A percentile compares a stretch with the other conserved stretches of the same genome.
Conservation (phyloP, 1,139 yeast genomes). For the Tardiomyces depauwii region DNA sequence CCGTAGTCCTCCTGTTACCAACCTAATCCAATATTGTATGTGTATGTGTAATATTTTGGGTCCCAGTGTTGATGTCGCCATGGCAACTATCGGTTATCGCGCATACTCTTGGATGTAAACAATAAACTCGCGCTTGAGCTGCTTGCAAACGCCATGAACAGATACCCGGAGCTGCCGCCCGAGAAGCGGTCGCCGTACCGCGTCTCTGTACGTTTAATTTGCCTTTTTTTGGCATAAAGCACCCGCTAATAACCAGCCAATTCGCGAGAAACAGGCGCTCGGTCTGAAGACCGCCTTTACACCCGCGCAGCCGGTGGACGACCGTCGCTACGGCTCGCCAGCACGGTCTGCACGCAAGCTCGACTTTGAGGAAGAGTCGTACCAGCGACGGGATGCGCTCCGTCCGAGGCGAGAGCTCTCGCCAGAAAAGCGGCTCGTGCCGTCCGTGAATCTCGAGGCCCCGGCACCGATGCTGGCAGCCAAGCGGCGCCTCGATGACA, state of each 20-base stretch:
- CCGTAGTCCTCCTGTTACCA: too few relatives aligned
- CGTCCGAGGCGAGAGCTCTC: not conserved
- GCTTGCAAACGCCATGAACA: not conserved
- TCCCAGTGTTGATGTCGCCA: too few relatives aligned
- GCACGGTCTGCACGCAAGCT: not conserved
- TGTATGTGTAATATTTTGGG: too few relatives aligned
- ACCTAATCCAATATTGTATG: too few relatives aligned
- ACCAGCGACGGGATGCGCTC: not conserved
- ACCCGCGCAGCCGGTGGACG: not conserved
- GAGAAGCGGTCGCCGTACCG: not conserved
- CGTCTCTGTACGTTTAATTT: not conserved
- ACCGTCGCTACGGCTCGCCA: not conserved
- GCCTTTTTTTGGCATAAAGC: not conserved
- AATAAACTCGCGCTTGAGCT: too few relatives aligned
- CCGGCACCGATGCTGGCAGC: not conserved
- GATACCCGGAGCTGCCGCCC: not conserved
- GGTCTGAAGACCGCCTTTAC: not conserved
- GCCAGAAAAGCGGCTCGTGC: not conserved
- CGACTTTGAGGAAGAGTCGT: not conserved
- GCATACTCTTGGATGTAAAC: too few relatives aligned
- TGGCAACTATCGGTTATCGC: too few relatives aligned
- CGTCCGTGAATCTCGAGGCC: not conserved
- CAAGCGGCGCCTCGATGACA: not conserved
- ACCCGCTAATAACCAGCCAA: not conserved
- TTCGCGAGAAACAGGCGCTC: not conserved